Evolutionary conservation across 805 yeast genomes (phyloP).

Genomic region (Candida maesae): DNA sequence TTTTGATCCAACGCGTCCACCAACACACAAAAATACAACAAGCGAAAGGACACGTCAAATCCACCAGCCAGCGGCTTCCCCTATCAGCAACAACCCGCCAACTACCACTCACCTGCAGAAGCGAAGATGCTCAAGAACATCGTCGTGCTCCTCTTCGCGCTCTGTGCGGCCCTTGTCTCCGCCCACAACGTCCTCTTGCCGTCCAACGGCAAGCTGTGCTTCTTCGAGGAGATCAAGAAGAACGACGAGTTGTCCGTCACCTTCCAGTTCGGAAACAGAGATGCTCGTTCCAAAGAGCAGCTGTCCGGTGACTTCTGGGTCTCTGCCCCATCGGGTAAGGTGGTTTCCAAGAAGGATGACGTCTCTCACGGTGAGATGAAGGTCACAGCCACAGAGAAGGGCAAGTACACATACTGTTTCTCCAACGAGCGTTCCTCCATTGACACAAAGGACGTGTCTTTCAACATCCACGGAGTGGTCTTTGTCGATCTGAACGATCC

Average conservation of each 20-base stretch:
- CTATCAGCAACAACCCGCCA: no score
- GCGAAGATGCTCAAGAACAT: slow-evolving; percentile 2
- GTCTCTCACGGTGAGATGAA: slow-evolving; percentile 80
- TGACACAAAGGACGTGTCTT: slow-evolving; percentile 85
- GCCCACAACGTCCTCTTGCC: slow-evolving; percentile 85
- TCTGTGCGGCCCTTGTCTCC: slow-evolving; percentile 17
- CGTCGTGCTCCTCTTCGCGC: slow-evolving; percentile 4
- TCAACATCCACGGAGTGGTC: slow-evolving; percentile 91
- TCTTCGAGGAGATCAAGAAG: slow-evolving; percentile 74
- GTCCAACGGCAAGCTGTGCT: slow-evolving; percentile 83
- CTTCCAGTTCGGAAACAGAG: slow-evolving; percentile 92
- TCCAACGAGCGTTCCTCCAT: slow-evolving; percentile 74
- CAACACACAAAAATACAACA: background rate
- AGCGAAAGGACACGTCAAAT: slow-evolving; percentile 1
- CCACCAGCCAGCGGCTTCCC: no score
- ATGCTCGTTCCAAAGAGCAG: slow-evolving; percentile 65
- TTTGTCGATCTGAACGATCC: slow-evolving; percentile 79
- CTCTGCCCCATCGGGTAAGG: slow-evolving; percentile 37
- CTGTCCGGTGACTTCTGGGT: slow-evolving; percentile 57
- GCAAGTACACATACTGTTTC: slow-evolving; percentile 86
- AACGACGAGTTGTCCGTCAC: slow-evolving; percentile 85
- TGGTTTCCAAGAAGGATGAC: slow-evolving; percentile 45
- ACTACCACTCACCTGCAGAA: background rate
- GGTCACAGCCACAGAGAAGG: slow-evolving; percentile 59
- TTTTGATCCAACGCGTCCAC: background rate